phyloP scores from a whole-genome alignment of 768 basidiomycete genomes.

The Pulveroboletus sp. region DNA sequence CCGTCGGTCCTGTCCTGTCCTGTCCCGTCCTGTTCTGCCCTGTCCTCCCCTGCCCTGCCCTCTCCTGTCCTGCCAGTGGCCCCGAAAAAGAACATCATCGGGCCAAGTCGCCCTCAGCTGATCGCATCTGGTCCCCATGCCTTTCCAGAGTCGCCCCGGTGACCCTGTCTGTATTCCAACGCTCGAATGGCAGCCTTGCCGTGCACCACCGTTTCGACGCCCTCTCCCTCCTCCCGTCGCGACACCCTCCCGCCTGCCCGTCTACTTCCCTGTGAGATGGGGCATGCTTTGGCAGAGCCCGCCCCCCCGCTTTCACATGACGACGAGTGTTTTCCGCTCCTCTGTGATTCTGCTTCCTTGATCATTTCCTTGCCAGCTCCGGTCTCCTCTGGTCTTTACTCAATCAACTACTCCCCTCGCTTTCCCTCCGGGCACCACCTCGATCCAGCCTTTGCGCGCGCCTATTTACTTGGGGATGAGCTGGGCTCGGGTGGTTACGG shows the following conservation, averaged over 20 bases:
- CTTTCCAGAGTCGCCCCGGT: neutral
- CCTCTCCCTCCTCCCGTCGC: constrained; percentile 1
- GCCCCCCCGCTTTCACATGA: constrained; percentile 24
- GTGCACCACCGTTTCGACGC: neutral
- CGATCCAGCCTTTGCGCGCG: constrained; percentile 51
- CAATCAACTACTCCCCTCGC: constrained; percentile 37
- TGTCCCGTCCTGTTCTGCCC: too few relatives aligned
- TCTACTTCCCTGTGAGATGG: neutral
- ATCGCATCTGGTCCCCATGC: constrained; percentile 9
- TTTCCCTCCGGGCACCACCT: constrained; percentile 63
- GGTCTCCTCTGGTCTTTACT: constrained; percentile 11
- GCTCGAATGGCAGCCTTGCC: constrained; percentile 8
- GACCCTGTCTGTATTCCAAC: constrained; percentile 19
- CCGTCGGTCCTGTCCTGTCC: too few relatives aligned
- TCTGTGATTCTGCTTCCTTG: constrained; percentile 1
- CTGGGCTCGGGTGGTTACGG: constrained; percentile 92
- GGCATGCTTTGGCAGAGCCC: neutral
- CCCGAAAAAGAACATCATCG: constrained; percentile 23
- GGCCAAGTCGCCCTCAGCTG: constrained; percentile 13
- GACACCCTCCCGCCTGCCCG: constrained; percentile 1
- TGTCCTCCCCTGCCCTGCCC: too few relatives aligned
- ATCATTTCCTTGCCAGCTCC: neutral
- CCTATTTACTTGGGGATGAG: constrained; percentile 65
- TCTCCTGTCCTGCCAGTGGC: constrained; percentile 6
- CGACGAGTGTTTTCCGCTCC: constrained; percentile 1